These are phyloP conservation scores for Tardiomyces blankii DNA, from an alignment of 1,139 yeast species.

Conservation along the genomic window DNA sequence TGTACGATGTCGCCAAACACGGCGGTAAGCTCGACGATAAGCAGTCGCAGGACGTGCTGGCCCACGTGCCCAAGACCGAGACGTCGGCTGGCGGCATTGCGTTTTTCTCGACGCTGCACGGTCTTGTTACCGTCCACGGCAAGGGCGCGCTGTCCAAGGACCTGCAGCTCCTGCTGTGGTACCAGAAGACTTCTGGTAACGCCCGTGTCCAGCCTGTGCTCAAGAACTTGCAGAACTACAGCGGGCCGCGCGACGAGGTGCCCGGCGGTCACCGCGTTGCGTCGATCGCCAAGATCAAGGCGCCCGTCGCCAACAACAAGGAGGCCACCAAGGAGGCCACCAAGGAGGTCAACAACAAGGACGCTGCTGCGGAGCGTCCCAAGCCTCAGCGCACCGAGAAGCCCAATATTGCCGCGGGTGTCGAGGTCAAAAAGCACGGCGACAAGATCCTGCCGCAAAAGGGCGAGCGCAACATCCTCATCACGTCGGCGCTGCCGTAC, in stretches of 20 bases:
- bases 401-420: neutral
- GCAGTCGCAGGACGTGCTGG: conserved; percentile 9
- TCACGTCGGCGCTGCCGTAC: conserved; percentile 94
- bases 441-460: conserved; percentile 43
- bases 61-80: conserved; percentile 8
- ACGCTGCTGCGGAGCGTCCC: neutral
- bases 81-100: conserved; percentile 17
- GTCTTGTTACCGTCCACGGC: conserved; percentile 20
- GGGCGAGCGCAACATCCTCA: conserved; percentile 66
- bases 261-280: neutral
- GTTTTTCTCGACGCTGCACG: conserved; percentile 21
- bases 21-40: conserved; percentile 18
- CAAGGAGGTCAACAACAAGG: neutral
- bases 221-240: neutral
- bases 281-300: neutral
- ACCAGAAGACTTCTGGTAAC: conserved; percentile 19
- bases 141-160: conserved; percentile 22
- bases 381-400: neutral
- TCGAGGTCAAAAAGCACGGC: neutral
- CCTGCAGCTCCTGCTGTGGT: conserved; percentile 22
- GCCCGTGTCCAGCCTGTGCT: conserved; percentile 15
- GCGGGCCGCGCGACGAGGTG: neutral
- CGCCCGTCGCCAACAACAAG: neutral
- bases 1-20: conserved; percentile 17
- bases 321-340: neutral